Evolutionary conservation across 352 stramenopile genomes (phyloP).

Genomic region (Aphanomyces stellatus): DNA sequence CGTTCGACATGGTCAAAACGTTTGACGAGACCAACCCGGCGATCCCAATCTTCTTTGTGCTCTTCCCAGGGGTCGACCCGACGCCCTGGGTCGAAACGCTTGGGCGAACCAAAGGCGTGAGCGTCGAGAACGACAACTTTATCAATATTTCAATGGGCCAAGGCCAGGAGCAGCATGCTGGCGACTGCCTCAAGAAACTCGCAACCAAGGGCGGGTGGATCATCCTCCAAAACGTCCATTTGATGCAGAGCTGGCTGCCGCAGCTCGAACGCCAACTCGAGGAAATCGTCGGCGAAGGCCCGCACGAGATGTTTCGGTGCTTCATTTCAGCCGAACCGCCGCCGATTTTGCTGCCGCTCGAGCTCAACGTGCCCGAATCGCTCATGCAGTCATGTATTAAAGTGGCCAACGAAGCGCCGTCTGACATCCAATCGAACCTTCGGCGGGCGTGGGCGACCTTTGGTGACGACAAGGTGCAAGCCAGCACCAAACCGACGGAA

Average conservation of each 20-base stretch:
- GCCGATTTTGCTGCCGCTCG: slow-evolving; percentile 71
- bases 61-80: slow-evolving; percentile 92
- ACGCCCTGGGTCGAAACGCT: slow-evolving; percentile 93
- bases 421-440: slow-evolving; percentile 94
- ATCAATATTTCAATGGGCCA: slow-evolving; percentile 93
- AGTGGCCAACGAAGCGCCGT: slow-evolving; percentile 92
- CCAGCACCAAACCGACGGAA: slow-evolving; percentile 80
- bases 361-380: slow-evolving; percentile 96
- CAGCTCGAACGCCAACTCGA: slow-evolving; percentile 90
- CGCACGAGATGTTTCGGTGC: slow-evolving; percentile 92
- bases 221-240: slow-evolving; percentile 93
- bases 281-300: slow-evolving; percentile 76
- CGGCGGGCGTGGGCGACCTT: slow-evolving; percentile 93
- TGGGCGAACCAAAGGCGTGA: slow-evolving; percentile 80
- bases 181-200: slow-evolving; percentile 85
- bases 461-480: slow-evolving; percentile 80
- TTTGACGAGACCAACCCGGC: slow-evolving; percentile 87
- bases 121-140: slow-evolving; percentile 90
- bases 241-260: slow-evolving; percentile 95
- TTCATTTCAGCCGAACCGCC: slow-evolving; percentile 94
- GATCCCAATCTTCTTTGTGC: slow-evolving; percentile 94
- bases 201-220: slow-evolving; percentile 92
- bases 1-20: slow-evolving; percentile 88
- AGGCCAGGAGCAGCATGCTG: slow-evolving; percentile 90
- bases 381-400: slow-evolving; percentile 95